A percentile compares a stretch with the other conserved stretches of the same genome.
Evolutionary conservation across 352 stramenopile species (phyloP).

Genomic region (Pythium scleroteichum): DNA sequence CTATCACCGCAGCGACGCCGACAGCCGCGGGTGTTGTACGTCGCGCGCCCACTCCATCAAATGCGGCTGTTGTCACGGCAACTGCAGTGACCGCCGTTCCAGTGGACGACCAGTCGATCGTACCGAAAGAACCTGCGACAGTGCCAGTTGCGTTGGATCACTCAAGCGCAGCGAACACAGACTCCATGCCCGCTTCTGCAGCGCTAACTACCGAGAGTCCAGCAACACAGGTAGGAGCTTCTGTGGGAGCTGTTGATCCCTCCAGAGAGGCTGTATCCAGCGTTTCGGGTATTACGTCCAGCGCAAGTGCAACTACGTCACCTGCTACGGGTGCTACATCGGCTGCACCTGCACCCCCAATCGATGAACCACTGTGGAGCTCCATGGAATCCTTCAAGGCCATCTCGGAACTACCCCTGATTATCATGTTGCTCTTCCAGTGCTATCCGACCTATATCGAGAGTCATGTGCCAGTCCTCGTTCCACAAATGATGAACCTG

Average conservation of each 20-base stretch:
- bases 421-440: slow-evolving; percentile 99
- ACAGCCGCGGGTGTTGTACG: neutral
- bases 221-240: no score
- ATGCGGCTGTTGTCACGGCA: slow-evolving; percentile 5
- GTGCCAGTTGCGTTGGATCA: no score
- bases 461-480: slow-evolving; percentile 93
- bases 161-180: neutral
- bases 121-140: no score
- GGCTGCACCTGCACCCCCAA: neutral
- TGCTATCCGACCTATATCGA: slow-evolving; percentile 97
- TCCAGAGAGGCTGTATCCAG: no score
- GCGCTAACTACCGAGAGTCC: neutral
- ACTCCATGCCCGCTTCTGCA: neutral
- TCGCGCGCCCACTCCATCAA: neutral
- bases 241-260: no score
- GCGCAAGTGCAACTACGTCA: no score
- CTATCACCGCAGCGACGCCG: neutral
- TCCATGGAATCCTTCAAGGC: slow-evolving; percentile 94
- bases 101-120: no score
- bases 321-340: no score
- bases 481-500: slow-evolving; percentile 97
- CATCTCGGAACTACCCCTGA: slow-evolving; percentile 96
- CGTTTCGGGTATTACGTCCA: no score
- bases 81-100: neutral
- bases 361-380: slow-evolving; percentile 62